phyloP scores from a whole-genome alignment of 1,139 yeast genomes.

The Pichia sp. region DNA sequence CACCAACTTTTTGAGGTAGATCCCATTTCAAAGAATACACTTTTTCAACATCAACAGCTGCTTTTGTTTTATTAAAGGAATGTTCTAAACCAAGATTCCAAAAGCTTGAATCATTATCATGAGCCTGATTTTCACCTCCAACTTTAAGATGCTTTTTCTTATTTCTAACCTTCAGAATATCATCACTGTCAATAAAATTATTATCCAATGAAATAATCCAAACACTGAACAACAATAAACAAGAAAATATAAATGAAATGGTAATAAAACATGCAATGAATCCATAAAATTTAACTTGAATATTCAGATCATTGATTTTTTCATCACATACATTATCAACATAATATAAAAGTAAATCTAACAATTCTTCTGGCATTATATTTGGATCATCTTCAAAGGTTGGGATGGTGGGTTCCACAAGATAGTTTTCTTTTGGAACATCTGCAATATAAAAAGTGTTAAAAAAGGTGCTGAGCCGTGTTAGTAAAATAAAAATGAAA shows the following conservation, averaged over 20 bases:
- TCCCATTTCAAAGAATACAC: constrained; percentile 1
- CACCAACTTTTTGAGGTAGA: constrained; percentile 1
- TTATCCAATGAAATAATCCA: not conserved
- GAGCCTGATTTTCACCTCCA: no score
- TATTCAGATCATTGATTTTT: constrained; percentile 3
- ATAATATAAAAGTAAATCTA: constrained; percentile 9
- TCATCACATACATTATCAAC: constrained; percentile 12
- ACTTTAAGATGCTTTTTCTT: not conserved
- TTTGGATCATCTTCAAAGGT: not conserved
- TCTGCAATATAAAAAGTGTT: not conserved
- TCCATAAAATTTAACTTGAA: constrained; percentile 6
- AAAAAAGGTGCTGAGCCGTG: constrained; percentile 7
- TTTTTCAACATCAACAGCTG: not conserved
- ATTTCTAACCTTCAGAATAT: not conserved
- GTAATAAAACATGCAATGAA: constrained; percentile 1
- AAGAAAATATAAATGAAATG: not conserved
- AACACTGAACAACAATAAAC: not conserved
- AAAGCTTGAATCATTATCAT: not conserved
- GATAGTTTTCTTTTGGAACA: not conserved
- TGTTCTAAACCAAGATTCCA: not conserved
- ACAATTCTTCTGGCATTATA: constrained; percentile 1
- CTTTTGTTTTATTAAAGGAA: not conserved
- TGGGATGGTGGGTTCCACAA: not conserved
- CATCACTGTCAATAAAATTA: not conserved
- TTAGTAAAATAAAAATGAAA: not conserved